A percentile compares a stretch with the other conserved stretches of the same genome.
Evolutionary conservation across 139 green algal genomes (phyloP).

Genomic region (Ostreobium quekettii): DNA sequence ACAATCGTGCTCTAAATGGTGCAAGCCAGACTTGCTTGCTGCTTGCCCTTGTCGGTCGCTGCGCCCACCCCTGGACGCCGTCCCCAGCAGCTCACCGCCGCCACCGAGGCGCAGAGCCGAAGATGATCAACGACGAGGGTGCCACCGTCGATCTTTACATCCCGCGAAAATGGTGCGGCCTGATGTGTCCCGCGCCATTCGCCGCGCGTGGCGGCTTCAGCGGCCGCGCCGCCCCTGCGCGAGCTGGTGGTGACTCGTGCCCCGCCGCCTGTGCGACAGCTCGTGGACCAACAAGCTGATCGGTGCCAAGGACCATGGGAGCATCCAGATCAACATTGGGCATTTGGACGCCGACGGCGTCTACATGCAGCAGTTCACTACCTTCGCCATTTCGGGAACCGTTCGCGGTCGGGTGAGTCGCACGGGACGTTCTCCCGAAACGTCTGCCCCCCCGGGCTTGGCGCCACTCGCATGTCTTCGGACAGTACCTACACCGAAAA

Average conservation of each 20-base stretch:
- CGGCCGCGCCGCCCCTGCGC: not conserved
- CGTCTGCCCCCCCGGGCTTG: too few species aligned
- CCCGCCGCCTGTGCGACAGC: slow-evolving; percentile 61
- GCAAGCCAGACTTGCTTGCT: too few species aligned
- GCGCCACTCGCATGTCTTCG: too few species aligned
- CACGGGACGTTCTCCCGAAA: too few species aligned
- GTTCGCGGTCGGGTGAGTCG: slow-evolving; percentile 69
- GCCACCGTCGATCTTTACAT: slow-evolving; percentile 97
- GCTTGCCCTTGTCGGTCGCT: too few species aligned
- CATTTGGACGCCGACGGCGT: slow-evolving; percentile 94
- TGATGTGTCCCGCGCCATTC: not conserved
- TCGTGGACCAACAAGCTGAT: slow-evolving; percentile 99
- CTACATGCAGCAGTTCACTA: slow-evolving; percentile 89
- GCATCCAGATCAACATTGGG: slow-evolving; percentile 97
- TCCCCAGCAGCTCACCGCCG: too few species aligned
- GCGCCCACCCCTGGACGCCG: too few species aligned
- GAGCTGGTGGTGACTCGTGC: too few species aligned
- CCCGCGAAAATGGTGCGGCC: slow-evolving; percentile 89
- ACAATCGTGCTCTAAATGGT: too few species aligned
- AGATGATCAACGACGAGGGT: slow-evolving; percentile 89
- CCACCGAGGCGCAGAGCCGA: too few species aligned
- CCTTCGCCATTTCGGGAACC: slow-evolving; percentile 85
- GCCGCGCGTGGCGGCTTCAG: too few species aligned
- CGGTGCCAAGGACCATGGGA: slow-evolving; percentile 93
- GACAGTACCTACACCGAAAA: too few species aligned